These are phyloP conservation scores for Moringa oleifera DNA, from an alignment of 345 rosid species.

Conservation along the genomic window DNA sequence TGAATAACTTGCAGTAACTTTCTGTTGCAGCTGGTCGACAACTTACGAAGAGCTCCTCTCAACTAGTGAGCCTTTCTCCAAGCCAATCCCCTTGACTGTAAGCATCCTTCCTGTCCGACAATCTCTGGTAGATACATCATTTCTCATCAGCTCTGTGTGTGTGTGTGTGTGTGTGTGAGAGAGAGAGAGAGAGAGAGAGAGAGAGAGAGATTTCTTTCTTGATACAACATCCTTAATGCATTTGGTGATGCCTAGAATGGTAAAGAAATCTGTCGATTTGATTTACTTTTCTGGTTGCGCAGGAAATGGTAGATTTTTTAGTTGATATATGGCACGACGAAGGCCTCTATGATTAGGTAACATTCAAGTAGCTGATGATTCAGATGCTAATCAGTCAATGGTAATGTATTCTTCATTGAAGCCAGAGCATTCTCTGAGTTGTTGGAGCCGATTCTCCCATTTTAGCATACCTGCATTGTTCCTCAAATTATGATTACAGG, in stretches of 20 bases:
- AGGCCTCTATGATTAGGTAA: constrained; percentile 67
- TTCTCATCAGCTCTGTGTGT: background rate
- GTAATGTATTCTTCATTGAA: too few relatives aligned
- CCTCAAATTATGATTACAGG: too few relatives aligned
- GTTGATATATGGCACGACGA: constrained; percentile 89
- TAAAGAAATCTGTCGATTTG: background rate
- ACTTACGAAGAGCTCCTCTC: constrained; percentile 82
- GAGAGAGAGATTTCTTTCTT: too few relatives aligned
- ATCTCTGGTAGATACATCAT: background rate
- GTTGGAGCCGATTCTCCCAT: constrained; percentile 1
- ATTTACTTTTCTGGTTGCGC: constrained; percentile 21
- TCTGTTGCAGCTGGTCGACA: constrained; percentile 74
- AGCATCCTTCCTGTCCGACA: constrained; percentile 22
- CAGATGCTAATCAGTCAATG: background rate
- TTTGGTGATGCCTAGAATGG: background rate
- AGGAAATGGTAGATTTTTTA: constrained; percentile 95
- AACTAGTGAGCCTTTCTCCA: constrained; percentile 69
- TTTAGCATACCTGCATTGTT: too few relatives aligned
- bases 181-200: too few relatives aligned
- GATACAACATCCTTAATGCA: background rate
- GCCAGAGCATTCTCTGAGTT: background rate
- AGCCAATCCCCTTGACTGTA: constrained; percentile 83
- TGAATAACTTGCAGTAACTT: constrained; percentile 25
- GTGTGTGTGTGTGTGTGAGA: background rate
- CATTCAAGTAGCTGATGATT: constrained; percentile 1